A percentile compares a stretch with the other conserved stretches of the same genome.
Evolutionary conservation across 78 protist species (phyloP).

Genomic region (Trichosphaerium sp.): DNA sequence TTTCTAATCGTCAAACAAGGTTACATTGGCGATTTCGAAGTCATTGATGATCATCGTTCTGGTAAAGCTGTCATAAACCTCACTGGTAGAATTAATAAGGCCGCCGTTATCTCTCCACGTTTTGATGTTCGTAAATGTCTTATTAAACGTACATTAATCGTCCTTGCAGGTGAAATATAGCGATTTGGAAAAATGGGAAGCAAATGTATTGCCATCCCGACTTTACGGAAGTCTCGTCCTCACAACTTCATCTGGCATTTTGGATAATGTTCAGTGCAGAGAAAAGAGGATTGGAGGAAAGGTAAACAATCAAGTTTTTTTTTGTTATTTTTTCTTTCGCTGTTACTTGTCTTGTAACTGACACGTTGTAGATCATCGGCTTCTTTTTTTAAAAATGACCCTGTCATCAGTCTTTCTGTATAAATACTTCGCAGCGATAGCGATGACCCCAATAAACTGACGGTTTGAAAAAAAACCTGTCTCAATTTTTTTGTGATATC

Average conservation of each 20-base stretch:
- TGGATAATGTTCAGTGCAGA: slow-evolving; percentile 98
- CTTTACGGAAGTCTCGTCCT: slow-evolving; percentile 97
- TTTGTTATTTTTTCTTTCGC: no score
- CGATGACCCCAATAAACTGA: no score
- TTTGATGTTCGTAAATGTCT: slow-evolving; percentile 73
- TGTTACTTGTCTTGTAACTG: no score
- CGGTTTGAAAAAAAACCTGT: no score
- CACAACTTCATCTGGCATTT: slow-evolving; percentile 98
- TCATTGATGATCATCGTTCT: slow-evolving; percentile 98
- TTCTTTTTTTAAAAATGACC: no score
- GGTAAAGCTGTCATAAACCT: slow-evolving; percentile 96
- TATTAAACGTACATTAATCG: not conserved
- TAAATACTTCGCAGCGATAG: no score
- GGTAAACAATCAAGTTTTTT: slow-evolving; percentile 7
- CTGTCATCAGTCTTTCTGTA: no score
- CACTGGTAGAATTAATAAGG: slow-evolving; percentile 98
- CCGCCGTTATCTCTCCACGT: slow-evolving; percentile 98
- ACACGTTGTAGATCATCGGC: no score
- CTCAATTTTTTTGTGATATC: no score
- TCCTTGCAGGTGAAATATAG: slow-evolving; percentile 6
- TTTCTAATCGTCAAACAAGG: no score
- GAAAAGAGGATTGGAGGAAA: slow-evolving; percentile 95
- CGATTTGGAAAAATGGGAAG: slow-evolving; percentile 69
- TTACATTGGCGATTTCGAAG: slow-evolving; percentile 99
- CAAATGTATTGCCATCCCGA: slow-evolving; percentile 95